Base-by-base conservation (phyloP, 2,329 filamentous ascomycete species). In the Chaetothyriales sp. region DNA sequence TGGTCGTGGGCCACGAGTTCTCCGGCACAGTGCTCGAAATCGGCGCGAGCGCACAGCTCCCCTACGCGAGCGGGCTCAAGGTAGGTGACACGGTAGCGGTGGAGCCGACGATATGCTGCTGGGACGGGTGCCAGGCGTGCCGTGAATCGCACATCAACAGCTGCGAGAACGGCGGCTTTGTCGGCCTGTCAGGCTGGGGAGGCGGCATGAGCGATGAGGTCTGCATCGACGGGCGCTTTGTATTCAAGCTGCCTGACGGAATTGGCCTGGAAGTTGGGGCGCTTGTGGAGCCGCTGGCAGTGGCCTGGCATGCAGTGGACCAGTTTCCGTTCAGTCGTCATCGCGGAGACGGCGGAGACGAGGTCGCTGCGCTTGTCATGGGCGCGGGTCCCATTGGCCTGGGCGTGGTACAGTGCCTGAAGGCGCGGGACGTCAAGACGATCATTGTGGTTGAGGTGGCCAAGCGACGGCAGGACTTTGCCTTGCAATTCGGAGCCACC, bases 1-100 rank as follows among this genome's bases (percentile, higher is more conserved):
- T 82, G 8, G 79, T 73, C 0, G 67, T 83, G 8, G 80, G 81
- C 22, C 80, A 84, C 59, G 81, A 84, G 60, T 80, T 83, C 63
- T 76, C 73, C 2, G 80, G 80, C 9, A 71, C 72, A 1, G 68
- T 84, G 28, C 69, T 73, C 9, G 76, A 80, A 56, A 65, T 83
- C n/a, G 79, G 79, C 0, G 59, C 67, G 0, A 39, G 15, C 12
- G 32, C 32, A 15, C 70, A 65, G 1, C 73, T 79, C 1, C 63
- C 53, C 3, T 58, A 57, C 18, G 47, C 55, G 9, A n/a, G 42
- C 19, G 50, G 53, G 59, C 65, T 81, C 46, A 66, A 70, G 44
- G 61, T 74, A 1, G 79, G 79, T 1, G 74, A 83, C 54, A 66
- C 70, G 18, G 78, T 81, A 18, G 76, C 73, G 4, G 69, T 83